Percentiles rank a stretch among this genome's conserved stretches.
Evolutionary conservation across 2,329 filamentous ascomycete species (phyloP).

Genomic region (Pseudocercospora musae): DNA sequence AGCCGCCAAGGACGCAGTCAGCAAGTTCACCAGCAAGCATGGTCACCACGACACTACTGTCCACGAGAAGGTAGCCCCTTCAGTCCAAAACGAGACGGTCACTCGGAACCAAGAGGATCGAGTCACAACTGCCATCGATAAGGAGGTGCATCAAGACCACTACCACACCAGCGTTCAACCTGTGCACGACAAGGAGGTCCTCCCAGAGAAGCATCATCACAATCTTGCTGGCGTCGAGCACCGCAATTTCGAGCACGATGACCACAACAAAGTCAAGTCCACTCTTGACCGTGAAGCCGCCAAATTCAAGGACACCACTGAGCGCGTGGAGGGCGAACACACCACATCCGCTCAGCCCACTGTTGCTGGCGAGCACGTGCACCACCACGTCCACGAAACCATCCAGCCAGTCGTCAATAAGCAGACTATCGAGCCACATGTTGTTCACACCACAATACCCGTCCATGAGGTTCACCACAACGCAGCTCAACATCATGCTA

Average conservation of each 20-base stretch:
- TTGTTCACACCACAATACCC: conserved; percentile 69
- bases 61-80: conserved; percentile 59
- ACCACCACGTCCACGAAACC: conserved; percentile 65
- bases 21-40: conserved; percentile 57
- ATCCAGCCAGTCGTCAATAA: conserved; percentile 68
- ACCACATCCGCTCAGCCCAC: conserved; percentile 49
- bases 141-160: conserved; percentile 69
- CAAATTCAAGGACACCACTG: conserved; percentile 52
- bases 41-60: conserved; percentile 69
- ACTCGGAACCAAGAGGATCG: conserved; percentile 57
- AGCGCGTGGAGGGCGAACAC: conserved; percentile 48
- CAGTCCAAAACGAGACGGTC: conserved; percentile 46
- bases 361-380: conserved; percentile 60
- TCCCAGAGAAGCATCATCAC: conserved; percentile 62
- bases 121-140: conserved; percentile 59
- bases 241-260: conserved; percentile 59
- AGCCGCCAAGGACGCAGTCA: conserved; percentile 61
- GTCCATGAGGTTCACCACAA: conserved; percentile 71
- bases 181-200: conserved; percentile 52
- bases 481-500: conserved; percentile 62
- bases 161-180: conserved; percentile 69
- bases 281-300: conserved; percentile 53
- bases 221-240: conserved; percentile 59
- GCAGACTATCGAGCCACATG: conserved; percentile 60
- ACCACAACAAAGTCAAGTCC: conserved; percentile 47